Evolutionary conservation across 1,284 basidiomycete species (phyloP).

Genomic region (Malassezia equina): DNA sequence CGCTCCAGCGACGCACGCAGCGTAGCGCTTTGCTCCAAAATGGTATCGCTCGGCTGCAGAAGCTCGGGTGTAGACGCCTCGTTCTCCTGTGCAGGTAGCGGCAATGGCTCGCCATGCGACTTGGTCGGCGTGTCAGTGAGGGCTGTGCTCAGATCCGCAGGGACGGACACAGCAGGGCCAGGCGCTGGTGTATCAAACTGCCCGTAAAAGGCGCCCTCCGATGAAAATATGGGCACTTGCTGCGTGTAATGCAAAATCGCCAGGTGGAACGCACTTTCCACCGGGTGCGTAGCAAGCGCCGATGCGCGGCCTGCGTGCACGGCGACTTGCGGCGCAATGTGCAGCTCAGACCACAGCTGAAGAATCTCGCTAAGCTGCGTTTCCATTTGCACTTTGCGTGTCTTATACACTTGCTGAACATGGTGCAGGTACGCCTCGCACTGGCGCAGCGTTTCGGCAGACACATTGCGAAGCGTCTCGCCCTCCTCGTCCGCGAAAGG

Average conservation of each 20-base stretch:
- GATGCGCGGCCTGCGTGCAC: conserved; percentile 21
- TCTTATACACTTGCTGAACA: conserved; percentile 28
- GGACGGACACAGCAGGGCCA: neutral
- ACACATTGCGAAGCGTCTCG: conserved; percentile 21
- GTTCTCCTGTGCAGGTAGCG: conserved; percentile 9
- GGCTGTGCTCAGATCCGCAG: conserved; percentile 18
- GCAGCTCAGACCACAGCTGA: conserved; percentile 41
- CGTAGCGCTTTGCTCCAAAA: conserved; percentile 24
- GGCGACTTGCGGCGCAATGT: conserved; percentile 22
- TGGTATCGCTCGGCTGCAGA: conserved; percentile 21
- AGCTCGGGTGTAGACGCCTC: neutral
- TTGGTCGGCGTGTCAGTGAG: conserved; percentile 23
- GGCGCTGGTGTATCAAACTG: conserved; percentile 21
- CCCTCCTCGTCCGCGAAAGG: neutral
- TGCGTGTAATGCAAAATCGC: conserved; percentile 31
- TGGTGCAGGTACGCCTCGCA: conserved; percentile 31
- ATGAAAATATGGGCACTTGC: conserved; percentile 24
- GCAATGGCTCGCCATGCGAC: conserved; percentile 19
- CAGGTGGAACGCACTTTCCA: conserved; percentile 22
- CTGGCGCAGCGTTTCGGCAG: conserved; percentile 18
- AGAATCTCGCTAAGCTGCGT: conserved; percentile 30
- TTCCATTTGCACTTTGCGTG: conserved; percentile 26
- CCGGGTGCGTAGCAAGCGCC: conserved; percentile 15
- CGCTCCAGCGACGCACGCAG: conserved; percentile 26
- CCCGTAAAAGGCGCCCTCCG: conserved; percentile 23